Percentiles rank a stretch among this genome's conserved stretches.
These are phyloP conservation scores for Ceratopteris richardii DNA, from an alignment of 75 land plant species.

Conservation along the genomic window DNA sequence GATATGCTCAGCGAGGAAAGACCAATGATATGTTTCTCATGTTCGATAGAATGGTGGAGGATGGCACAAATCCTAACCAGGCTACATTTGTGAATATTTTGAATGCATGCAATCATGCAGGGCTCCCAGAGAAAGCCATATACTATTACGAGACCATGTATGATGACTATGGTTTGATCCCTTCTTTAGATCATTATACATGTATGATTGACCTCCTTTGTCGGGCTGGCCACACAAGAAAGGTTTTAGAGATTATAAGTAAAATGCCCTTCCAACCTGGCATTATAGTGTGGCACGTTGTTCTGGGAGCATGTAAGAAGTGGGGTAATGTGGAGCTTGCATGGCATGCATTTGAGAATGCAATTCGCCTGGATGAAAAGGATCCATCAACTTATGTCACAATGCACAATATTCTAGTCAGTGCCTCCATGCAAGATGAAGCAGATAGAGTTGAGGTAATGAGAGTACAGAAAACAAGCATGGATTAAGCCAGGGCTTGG, in stretches of 20 bases:
- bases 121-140: slow-evolving; percentile 22
- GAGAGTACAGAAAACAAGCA: no score
- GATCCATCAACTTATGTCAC: neutral
- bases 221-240: slow-evolving; percentile 19
- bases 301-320: slow-evolving; percentile 32
- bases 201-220: slow-evolving; percentile 43
- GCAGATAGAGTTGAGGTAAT: no score
- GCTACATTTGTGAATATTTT: slow-evolving; percentile 26
- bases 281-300: slow-evolving; percentile 28
- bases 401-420: no score
- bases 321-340: slow-evolving; percentile 22
- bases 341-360: slow-evolving; percentile 18
- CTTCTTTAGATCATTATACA: slow-evolving; percentile 32
- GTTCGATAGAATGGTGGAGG: slow-evolving; percentile 16
- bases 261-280: slow-evolving; percentile 32
- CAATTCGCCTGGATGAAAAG: neutral
- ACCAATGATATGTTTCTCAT: slow-evolving; percentile 10
- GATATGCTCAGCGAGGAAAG: slow-evolving; percentile 17
- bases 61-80: slow-evolving; percentile 15
- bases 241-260: slow-evolving; percentile 21
- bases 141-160: slow-evolving; percentile 12
- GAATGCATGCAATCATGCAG: slow-evolving; percentile 32
- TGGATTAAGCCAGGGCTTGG: no score
- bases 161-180: slow-evolving; percentile 12
- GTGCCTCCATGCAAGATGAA: no score